Evolutionary conservation across 2,329 filamentous ascomycete species (phyloP).

Genomic region (Xylaria polymorpha): DNA sequence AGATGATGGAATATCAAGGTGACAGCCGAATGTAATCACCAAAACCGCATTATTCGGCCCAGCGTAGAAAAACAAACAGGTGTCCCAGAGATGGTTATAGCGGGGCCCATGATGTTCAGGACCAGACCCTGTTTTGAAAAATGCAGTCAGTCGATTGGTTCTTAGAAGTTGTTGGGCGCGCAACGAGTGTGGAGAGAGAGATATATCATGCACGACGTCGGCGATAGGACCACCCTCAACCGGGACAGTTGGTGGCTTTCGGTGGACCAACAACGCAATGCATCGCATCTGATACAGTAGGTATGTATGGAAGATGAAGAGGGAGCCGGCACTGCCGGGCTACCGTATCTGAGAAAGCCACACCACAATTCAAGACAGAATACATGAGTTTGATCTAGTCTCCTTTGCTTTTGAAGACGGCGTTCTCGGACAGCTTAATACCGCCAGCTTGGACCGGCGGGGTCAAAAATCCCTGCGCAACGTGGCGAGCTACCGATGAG

Average conservation of each 20-base stretch:
- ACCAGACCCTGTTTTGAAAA: not conserved
- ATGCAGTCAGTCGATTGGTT: not conserved
- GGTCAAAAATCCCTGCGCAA: constrained; percentile 9
- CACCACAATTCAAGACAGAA: not conserved
- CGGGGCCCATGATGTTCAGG: not conserved
- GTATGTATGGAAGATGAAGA: not conserved
- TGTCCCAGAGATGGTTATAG: not conserved
- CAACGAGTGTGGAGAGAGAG: not conserved
- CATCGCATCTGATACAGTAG: not conserved
- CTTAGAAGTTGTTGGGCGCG: not conserved
- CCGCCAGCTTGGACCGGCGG: not conserved
- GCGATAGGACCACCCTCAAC: not conserved
- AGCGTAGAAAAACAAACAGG: not conserved
- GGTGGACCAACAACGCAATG: not conserved
- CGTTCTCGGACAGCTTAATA: not conserved
- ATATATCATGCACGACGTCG: not conserved
- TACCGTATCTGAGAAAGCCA: not conserved
- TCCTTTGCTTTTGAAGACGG: not conserved
- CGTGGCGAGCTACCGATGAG: not conserved
- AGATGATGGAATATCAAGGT: not conserved
- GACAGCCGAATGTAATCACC: not conserved
- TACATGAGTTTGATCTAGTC: not conserved
- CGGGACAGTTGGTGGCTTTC: not conserved
- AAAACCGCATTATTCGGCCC: not conserved
- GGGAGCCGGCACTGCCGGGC: not conserved